Evolutionary conservation across 1,284 basidiomycete genomes (phyloP).

Genomic region (Meripilus lineatus): DNA sequence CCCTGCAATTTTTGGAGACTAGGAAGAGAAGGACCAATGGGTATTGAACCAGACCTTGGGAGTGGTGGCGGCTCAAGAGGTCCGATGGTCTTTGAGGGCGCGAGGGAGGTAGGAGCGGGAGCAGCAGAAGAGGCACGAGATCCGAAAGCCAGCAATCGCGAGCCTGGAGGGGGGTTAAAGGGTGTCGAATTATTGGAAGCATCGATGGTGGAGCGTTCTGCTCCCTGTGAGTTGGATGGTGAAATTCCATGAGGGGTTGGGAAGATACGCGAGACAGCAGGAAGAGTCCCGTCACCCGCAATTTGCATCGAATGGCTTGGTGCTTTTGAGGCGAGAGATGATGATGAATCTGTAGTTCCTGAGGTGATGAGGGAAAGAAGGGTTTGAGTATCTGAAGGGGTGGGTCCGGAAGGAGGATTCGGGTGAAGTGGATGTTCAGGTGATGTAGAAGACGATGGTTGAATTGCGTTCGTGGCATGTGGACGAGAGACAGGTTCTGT

Average conservation of each 20-base stretch:
- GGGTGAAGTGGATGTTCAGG: background rate
- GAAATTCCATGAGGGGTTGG: slow-evolving; percentile 22
- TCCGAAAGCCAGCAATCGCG: slow-evolving; percentile 65
- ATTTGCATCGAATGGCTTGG: slow-evolving; percentile 22
- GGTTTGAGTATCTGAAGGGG: background rate
- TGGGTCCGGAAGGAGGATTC: slow-evolving; percentile 1
- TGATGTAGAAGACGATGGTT: background rate
- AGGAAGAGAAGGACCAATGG: slow-evolving; percentile 12
- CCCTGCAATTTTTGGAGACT: slow-evolving; percentile 3
- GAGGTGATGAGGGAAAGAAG: slow-evolving; percentile 6
- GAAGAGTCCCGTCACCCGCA: slow-evolving; percentile 29
- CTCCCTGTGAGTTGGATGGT: slow-evolving; percentile 11
- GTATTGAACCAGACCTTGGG: slow-evolving; percentile 14
- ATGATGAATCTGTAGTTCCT: background rate
- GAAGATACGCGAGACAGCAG: slow-evolving; percentile 28
- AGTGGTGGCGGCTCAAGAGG: slow-evolving; percentile 7
- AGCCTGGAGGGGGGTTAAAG: slow-evolving; percentile 65
- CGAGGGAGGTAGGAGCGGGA: slow-evolving; percentile 10
- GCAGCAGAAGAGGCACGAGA: slow-evolving; percentile 36
- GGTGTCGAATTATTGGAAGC: slow-evolving; percentile 21
- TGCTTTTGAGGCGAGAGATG: slow-evolving; percentile 16
- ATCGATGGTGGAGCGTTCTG: slow-evolving; percentile 16
- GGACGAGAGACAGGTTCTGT: too few relatives aligned
- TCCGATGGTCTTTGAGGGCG: slow-evolving; percentile 5
- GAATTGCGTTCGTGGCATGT: too few relatives aligned